These are phyloP conservation scores for Jackrogersella multiformis DNA, from an alignment of 495 filamentous ascomycete species.

Conservation along the genomic window DNA sequence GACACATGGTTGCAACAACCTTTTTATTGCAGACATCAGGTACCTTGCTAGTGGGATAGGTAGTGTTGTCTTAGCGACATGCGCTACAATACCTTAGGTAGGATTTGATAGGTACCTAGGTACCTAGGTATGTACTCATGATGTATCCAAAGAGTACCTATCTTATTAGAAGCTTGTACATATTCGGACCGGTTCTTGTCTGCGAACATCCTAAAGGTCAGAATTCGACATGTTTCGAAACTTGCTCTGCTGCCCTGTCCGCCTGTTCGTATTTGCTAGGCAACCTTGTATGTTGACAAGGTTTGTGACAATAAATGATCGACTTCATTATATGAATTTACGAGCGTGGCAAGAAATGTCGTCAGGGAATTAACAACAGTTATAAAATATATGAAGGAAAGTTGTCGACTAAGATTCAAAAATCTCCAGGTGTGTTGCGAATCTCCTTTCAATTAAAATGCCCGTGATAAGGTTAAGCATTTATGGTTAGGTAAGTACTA, in stretches of 20 bases:
- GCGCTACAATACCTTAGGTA: neutral
- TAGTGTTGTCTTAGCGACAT: constrained; percentile 11
- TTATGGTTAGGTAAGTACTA: too few relatives aligned
- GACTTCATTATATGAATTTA: constrained; percentile 24
- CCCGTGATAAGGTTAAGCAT: constrained; percentile 15
- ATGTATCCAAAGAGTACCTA: constrained; percentile 2
- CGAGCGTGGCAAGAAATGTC: constrained; percentile 15
- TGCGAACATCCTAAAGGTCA: constrained; percentile 17
- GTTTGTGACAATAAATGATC: neutral
- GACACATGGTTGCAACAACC: neutral
- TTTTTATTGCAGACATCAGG: constrained; percentile 14
- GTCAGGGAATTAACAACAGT: neutral
- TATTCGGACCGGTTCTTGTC: constrained; percentile 37
- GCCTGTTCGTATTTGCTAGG: constrained; percentile 28
- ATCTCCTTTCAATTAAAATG: neutral
- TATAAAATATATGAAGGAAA: neutral
- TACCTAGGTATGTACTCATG: too few relatives aligned
- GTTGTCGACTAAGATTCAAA: constrained; percentile 9
- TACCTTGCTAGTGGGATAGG: constrained; percentile 6
- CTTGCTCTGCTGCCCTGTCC: too few relatives aligned
- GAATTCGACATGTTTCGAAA: constrained; percentile 31
- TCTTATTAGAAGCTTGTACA: neutral
- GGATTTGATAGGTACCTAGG: too few relatives aligned
- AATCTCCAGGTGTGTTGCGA: neutral
- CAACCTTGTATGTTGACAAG: constrained; percentile 2